phyloP scores from a whole-genome alignment of 768 basidiomycete genomes.

The Glaciozyma martinii region DNA sequence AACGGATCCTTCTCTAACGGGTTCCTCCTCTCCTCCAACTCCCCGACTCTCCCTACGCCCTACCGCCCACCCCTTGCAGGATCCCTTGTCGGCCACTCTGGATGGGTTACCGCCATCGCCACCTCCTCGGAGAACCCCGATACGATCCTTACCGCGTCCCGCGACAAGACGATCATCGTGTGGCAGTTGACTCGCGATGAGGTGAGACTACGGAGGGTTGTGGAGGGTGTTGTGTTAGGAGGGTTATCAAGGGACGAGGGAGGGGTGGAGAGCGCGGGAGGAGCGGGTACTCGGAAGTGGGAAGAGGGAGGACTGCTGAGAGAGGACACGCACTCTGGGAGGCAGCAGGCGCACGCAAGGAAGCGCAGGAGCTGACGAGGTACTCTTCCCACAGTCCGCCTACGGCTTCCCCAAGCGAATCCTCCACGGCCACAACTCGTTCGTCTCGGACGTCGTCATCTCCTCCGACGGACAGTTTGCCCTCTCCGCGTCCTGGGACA shows the following conservation, averaged over 20 bases:
- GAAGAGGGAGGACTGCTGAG: background rate
- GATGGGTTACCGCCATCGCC: slow-evolving; percentile 86
- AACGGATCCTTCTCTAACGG: background rate
- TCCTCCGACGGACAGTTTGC: slow-evolving; percentile 91
- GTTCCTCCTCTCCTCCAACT: background rate
- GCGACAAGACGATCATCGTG: slow-evolving; percentile 99
- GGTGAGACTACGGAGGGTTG: slow-evolving; percentile 34
- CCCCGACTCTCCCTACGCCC: background rate
- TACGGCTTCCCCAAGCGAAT: slow-evolving; percentile 97
- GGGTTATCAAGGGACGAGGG: background rate
- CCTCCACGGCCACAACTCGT: slow-evolving; percentile 82
- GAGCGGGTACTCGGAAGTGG: no score
- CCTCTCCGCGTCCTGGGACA: slow-evolving; percentile 98
- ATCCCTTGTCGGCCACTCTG: slow-evolving; percentile 35
- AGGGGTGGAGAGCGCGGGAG: background rate
- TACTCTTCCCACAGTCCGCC: slow-evolving; percentile 48
- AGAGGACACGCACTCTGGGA: background rate
- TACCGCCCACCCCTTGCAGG: slow-evolving; percentile 22
- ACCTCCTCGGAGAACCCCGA: slow-evolving; percentile 96
- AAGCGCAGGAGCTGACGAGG: background rate
- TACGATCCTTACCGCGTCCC: slow-evolving; percentile 95
- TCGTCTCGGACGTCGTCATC: slow-evolving; percentile 32
- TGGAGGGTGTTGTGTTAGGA: background rate
- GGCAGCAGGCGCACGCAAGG: background rate
- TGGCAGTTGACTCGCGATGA: slow-evolving; percentile 87